Conservation (phyloP, 441 rosid species). For the Manihot esculenta region DNA sequence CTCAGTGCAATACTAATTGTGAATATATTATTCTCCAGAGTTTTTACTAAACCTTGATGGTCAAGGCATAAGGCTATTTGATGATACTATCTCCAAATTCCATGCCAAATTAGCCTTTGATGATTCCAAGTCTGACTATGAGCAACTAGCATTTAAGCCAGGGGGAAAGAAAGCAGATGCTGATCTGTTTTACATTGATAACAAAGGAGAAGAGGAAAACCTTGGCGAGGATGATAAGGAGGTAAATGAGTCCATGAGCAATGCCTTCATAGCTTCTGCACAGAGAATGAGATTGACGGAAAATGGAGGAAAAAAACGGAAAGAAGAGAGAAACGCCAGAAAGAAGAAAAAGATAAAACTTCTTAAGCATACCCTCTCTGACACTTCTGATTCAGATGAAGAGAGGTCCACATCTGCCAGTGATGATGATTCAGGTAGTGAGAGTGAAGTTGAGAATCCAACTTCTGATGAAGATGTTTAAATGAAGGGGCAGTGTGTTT, state of each 20-base stretch:
- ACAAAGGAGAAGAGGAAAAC: constrained; percentile 32
- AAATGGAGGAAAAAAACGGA: constrained; percentile 33
- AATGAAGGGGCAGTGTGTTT: neutral
- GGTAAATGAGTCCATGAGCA: constrained; percentile 31
- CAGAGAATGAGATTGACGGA: constrained; percentile 33
- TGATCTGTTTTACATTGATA: constrained; percentile 41
- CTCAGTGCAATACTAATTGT: neutral
- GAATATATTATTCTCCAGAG: constrained; percentile 27
- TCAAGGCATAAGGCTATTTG: constrained; percentile 38
- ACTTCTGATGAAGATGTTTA: constrained; percentile 25
- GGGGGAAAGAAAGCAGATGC: constrained; percentile 26
- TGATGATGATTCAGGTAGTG: constrained; percentile 28
- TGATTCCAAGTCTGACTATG: constrained; percentile 26
- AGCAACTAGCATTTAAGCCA: constrained; percentile 17
- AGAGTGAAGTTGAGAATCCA: constrained; percentile 44
- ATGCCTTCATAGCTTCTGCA: constrained; percentile 49
- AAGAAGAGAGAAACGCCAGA: constrained; percentile 25
- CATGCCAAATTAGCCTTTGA: constrained; percentile 38
- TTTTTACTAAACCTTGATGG: constrained; percentile 43
- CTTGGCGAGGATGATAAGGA: constrained; percentile 25
- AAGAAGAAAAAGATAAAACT: constrained; percentile 34
- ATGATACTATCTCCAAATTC: constrained; percentile 35
- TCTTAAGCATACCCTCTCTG: constrained; percentile 27
- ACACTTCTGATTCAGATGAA: constrained; percentile 21
- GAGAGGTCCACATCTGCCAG: constrained; percentile 23